A percentile compares a stretch with the other conserved stretches of the same genome.
Evolutionary conservation across 1,139 yeast genomes (phyloP).

Genomic region (Blastobotrys elegans): DNA sequence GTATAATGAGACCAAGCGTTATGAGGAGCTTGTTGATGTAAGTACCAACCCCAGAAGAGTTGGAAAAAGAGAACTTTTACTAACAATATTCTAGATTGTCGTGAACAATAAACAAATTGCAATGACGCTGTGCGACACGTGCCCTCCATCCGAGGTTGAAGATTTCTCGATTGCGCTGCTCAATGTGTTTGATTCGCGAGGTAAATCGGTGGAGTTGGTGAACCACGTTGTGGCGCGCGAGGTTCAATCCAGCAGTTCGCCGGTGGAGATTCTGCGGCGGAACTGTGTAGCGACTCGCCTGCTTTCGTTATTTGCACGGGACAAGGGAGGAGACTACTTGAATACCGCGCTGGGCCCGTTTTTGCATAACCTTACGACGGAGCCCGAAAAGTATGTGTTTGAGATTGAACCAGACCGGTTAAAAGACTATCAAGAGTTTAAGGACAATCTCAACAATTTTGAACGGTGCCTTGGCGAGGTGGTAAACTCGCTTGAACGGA

Average conservation of each 20-base stretch:
- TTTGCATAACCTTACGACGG: slow-evolving; percentile 45
- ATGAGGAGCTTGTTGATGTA: slow-evolving; percentile 31
- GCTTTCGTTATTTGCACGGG: slow-evolving; percentile 64
- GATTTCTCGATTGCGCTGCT: slow-evolving; percentile 67
- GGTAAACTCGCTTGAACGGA: slow-evolving; percentile 50
- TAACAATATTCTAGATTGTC: slow-evolving; percentile 10
- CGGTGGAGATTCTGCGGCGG: slow-evolving; percentile 70
- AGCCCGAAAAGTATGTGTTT: slow-evolving; percentile 57
- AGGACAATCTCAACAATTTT: slow-evolving; percentile 47
- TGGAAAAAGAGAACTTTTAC: not conserved
- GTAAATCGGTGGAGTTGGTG: slow-evolving; percentile 52
- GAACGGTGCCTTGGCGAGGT: slow-evolving; percentile 51
- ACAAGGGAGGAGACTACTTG: slow-evolving; percentile 59
- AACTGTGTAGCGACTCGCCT: slow-evolving; percentile 80
- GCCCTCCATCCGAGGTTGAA: slow-evolving; percentile 68
- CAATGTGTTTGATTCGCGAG: slow-evolving; percentile 53
- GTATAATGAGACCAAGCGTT: slow-evolving; percentile 30
- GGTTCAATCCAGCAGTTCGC: slow-evolving; percentile 52
- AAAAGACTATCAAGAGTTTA: slow-evolving; percentile 37
- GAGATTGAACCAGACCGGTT: slow-evolving; percentile 44
- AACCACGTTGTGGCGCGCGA: slow-evolving; percentile 57
- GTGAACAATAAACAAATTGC: slow-evolving; percentile 21
- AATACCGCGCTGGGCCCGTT: slow-evolving; percentile 51
- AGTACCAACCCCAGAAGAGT: not conserved
- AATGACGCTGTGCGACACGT: slow-evolving; percentile 33